Evolutionary conservation across 2,329 filamentous ascomycete species (phyloP).

Genomic region (Talaromyces sp.): DNA sequence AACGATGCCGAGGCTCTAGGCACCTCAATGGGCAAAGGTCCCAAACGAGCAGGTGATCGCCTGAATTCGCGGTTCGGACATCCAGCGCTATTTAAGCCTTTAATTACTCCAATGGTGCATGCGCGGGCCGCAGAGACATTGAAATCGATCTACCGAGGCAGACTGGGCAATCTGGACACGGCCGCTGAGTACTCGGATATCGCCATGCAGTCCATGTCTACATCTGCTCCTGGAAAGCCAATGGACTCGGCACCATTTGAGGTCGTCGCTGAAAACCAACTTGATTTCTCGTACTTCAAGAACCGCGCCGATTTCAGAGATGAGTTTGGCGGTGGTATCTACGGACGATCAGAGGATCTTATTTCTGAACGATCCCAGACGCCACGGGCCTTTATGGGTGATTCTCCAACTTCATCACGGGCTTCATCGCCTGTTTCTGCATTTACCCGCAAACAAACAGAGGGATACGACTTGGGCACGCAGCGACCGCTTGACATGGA

Average conservation of each 20-base stretch:
- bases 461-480: constrained; percentile 23
- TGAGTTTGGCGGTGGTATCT: constrained; percentile 72
- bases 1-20: constrained; percentile 47
- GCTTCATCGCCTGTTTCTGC: constrained; percentile 39
- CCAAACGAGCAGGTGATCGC: constrained; percentile 55
- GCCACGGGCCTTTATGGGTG: constrained; percentile 34
- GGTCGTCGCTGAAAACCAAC: constrained; percentile 77
- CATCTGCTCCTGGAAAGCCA: constrained; percentile 55
- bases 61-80: constrained; percentile 78
- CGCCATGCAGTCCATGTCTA: constrained; percentile 72
- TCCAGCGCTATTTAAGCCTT: constrained; percentile 80
- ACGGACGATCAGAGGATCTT: constrained; percentile 44
- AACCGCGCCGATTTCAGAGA: constrained; percentile 83
- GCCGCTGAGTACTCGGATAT: constrained; percentile 65
- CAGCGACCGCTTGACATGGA: constrained; percentile 23
- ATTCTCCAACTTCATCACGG: constrained; percentile 39
- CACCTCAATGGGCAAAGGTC: constrained; percentile 31
- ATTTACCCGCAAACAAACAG: constrained; percentile 25
- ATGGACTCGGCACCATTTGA: constrained; percentile 69
- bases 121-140: constrained; percentile 84
- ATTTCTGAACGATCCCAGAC: constrained; percentile 46
- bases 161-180: constrained; percentile 55
- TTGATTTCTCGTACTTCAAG: constrained; percentile 91
- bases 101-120: constrained; percentile 94
- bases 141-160: constrained; percentile 79